phyloP scores from a whole-genome alignment of 345 rosid genomes.

The Salix brachista region DNA sequence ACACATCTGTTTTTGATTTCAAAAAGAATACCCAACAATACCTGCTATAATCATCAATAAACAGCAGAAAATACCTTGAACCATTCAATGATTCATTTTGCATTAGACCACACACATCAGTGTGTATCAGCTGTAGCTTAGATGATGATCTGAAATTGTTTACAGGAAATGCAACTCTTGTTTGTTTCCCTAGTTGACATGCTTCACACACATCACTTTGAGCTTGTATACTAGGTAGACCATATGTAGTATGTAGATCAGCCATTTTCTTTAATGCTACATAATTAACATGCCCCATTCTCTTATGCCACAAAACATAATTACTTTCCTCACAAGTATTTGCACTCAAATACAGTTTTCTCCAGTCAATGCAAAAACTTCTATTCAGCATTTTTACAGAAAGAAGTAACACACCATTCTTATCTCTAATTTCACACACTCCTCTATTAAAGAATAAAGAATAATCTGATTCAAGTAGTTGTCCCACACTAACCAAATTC shows the following conservation, averaged over 20 bases:
- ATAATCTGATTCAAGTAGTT: too few relatives aligned
- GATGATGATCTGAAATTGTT: not conserved
- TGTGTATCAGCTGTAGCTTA: not conserved
- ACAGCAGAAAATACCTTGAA: not conserved
- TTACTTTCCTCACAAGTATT: not conserved
- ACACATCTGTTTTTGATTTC: not conserved
- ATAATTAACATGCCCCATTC: not conserved
- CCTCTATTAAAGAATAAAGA: too few relatives aligned
- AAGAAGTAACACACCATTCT: too few relatives aligned
- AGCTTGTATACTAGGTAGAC: not conserved
- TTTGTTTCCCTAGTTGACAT: not conserved
- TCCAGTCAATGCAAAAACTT: not conserved
- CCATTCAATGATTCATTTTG: not conserved
- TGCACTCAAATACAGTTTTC: not conserved
- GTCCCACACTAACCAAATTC: too few relatives aligned
- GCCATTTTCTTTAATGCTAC: not conserved
- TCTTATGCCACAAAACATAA: not conserved
- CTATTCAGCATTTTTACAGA: not conserved
- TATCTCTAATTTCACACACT: too few relatives aligned
- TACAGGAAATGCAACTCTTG: not conserved
- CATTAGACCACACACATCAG: not conserved
- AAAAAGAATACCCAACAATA: not conserved
- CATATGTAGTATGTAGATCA: not conserved
- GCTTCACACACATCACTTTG: not conserved
- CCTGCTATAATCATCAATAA: not conserved